Conservation (phyloP, 2,329 filamentous ascomycete genomes). For the Curvularia verruculosa region DNA sequence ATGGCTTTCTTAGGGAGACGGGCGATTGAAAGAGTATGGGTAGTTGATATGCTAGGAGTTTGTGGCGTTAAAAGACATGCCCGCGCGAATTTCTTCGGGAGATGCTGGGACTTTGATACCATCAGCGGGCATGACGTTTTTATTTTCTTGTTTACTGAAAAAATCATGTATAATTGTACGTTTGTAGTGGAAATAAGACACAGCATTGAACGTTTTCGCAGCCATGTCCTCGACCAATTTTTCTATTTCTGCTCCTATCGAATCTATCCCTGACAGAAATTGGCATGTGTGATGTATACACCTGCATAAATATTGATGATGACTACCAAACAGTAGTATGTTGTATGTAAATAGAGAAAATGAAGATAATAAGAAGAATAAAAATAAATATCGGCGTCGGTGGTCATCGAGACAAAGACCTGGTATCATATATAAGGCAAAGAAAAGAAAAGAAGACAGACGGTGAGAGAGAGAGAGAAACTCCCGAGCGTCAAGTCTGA, state of each 20-base stretch:
- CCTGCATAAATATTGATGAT: not conserved
- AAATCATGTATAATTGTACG: not conserved
- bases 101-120: conserved; percentile 11
- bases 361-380: no score
- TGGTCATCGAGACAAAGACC: conserved; percentile 8
- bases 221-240: not conserved
- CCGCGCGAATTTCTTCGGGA: conserved; percentile 2
- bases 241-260: not conserved
- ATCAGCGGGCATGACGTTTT: conserved; percentile 11
- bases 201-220: not conserved
- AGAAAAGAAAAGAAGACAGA: not conserved
- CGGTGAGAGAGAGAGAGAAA: not conserved
- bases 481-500: not conserved
- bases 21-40: not conserved
- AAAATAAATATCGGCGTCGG: conserved; percentile 1
- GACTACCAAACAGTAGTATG: not conserved
- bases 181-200: not conserved
- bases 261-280: not conserved
- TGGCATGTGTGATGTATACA: not conserved
- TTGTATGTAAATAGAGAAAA: no score
- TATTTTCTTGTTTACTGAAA: not conserved
- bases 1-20: not conserved
- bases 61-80: conserved; percentile 12
- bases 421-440: conserved; percentile 15
- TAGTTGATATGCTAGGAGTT: not conserved